Percentiles rank a stretch among this genome's conserved stretches.
These are phyloP conservation scores for Rhizophagus clarus DNA, from an alignment of 192 early-diverging fungal species.

Conservation along the genomic window DNA sequence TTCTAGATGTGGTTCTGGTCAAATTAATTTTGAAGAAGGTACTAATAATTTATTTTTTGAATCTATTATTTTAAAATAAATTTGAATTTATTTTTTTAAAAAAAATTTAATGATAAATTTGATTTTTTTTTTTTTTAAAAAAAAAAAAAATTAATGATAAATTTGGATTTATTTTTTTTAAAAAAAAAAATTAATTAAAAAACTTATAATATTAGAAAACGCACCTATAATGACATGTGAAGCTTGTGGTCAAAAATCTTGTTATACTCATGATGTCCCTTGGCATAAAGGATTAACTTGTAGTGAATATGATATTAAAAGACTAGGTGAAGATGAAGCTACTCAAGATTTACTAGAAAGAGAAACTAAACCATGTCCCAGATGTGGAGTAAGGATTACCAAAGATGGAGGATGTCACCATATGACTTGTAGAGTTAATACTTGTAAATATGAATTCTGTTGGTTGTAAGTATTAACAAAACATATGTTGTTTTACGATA, in stretches of 20 bases:
- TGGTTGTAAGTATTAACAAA: constrained; percentile 3
- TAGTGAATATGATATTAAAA: neutral
- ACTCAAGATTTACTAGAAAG: neutral
- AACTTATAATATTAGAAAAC: too few species aligned
- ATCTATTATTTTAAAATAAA: neutral
- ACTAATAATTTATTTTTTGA: too few species aligned
- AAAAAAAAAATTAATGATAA: too few species aligned
- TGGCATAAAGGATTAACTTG: constrained; percentile 1
- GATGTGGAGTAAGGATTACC: constrained; percentile 13
- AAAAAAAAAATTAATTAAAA: too few species aligned
- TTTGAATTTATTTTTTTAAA: neutral
- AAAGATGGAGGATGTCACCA: constrained; percentile 33
- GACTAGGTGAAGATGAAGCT: neutral
- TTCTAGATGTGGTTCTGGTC: constrained; percentile 22
- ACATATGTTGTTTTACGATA: neutral
- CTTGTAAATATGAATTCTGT: constrained; percentile 30
- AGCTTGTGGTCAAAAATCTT: neutral
- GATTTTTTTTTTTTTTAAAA: too few species aligned
- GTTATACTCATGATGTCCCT: constrained; percentile 22
- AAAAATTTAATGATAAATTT: neutral
- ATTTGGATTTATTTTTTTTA: too few species aligned
- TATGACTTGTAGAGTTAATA: constrained; percentile 18
- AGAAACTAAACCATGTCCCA: constrained; percentile 26
- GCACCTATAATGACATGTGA: constrained; percentile 31
- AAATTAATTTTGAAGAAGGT: constrained; percentile 30